phyloP scores from a whole-genome alignment of 139 green algal species.

The Klebsormidium nitens region DNA sequence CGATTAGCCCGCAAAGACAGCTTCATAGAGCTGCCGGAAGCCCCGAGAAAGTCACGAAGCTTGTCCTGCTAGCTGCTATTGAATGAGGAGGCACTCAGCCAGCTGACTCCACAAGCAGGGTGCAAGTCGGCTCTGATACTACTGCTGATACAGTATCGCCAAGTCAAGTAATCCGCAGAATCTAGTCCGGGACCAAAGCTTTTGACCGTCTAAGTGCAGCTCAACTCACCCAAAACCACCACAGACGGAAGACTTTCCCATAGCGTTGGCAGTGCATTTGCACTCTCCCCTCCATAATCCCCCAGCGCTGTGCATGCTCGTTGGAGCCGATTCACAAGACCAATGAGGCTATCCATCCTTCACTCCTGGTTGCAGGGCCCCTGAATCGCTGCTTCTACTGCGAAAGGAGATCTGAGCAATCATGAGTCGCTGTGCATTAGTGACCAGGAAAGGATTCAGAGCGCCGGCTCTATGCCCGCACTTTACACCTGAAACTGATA shows the following conservation, averaged over 20 bases:
- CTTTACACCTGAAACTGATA: too few relatives aligned
- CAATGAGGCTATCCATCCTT: slow-evolving; percentile 28
- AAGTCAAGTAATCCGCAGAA: neutral
- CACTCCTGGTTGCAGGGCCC: too few relatives aligned
- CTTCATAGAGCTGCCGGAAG: neutral
- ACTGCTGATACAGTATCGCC: neutral
- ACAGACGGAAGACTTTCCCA: slow-evolving; percentile 82
- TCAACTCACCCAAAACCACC: slow-evolving; percentile 83
- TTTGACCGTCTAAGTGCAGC: slow-evolving; percentile 1
- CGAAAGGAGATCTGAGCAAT: too few relatives aligned
- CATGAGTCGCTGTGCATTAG: too few relatives aligned
- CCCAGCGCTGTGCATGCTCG: slow-evolving; percentile 45
- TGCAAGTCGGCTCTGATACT: neutral
- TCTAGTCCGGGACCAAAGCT: neutral
- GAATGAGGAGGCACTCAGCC: neutral
- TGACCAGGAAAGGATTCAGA: too few relatives aligned
- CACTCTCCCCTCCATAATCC: slow-evolving; percentile 38
- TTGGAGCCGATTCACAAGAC: slow-evolving; percentile 52
- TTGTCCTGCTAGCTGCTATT: neutral
- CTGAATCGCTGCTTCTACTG: too few relatives aligned
- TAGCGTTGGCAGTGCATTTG: slow-evolving; percentile 53
- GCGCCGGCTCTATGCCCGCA: too few relatives aligned
- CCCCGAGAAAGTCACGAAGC: neutral
- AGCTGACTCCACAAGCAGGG: neutral
- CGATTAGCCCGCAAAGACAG: neutral